phyloP scores from a whole-genome alignment of 495 filamentous ascomycete species.

The Amniculicola lignicola region DNA sequence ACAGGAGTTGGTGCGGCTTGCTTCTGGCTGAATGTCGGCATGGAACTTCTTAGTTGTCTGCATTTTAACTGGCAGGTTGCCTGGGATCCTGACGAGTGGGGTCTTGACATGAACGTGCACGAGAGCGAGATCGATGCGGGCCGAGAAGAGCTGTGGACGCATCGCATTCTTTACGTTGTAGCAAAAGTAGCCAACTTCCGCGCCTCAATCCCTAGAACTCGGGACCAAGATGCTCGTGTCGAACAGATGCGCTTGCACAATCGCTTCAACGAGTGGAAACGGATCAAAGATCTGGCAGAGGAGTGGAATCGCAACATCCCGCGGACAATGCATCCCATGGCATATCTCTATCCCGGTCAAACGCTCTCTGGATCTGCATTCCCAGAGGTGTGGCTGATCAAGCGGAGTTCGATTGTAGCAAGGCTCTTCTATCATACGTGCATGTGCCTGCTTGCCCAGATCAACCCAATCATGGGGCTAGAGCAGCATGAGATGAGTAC shows the following conservation, averaged over 20 bases:
- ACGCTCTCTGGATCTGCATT: slow-evolving; percentile 70
- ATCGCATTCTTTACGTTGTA: slow-evolving; percentile 85
- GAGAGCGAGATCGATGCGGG: slow-evolving; percentile 49
- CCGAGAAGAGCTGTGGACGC: slow-evolving; percentile 83
- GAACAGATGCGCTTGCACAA: slow-evolving; percentile 62
- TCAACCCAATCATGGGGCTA: slow-evolving; percentile 60
- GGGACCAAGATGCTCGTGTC: slow-evolving; percentile 56
- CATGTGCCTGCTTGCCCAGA: slow-evolving; percentile 74
- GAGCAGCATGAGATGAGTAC: slow-evolving; percentile 65
- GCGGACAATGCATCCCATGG: slow-evolving; percentile 82
- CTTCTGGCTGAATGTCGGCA: slow-evolving; percentile 90
- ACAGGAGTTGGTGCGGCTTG: slow-evolving; percentile 80
- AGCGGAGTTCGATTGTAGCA: slow-evolving; percentile 73
- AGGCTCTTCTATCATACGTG: slow-evolving; percentile 90
- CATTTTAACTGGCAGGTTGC: slow-evolving; percentile 83
- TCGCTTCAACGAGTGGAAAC: slow-evolving; percentile 71
- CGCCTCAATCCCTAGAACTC: slow-evolving; percentile 57
- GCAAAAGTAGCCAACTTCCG: slow-evolving; percentile 86
- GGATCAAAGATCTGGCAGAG: slow-evolving; percentile 70
- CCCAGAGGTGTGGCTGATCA: slow-evolving; percentile 86
- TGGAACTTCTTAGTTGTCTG: slow-evolving; percentile 85
- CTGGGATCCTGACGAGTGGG: slow-evolving; percentile 93
- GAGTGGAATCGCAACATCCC: slow-evolving; percentile 76
- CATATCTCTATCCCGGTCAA: slow-evolving; percentile 66
- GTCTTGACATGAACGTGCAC: slow-evolving; percentile 75